Evolutionary conservation across 495 filamentous ascomycete genomes (phyloP).

Genomic region (Aspergillus diversus): DNA sequence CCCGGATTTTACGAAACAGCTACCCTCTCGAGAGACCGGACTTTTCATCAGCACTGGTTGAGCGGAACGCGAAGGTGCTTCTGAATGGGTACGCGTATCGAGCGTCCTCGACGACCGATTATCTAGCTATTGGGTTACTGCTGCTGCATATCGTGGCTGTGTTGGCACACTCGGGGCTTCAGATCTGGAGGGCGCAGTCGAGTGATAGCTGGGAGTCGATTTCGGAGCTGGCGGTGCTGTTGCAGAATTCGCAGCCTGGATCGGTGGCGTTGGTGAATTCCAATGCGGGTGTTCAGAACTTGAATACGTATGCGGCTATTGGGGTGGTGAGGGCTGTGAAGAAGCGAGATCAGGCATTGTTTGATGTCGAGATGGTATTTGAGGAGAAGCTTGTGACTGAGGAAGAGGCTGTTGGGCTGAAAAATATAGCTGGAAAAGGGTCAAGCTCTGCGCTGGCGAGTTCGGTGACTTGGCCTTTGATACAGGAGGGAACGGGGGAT

Average conservation of each 20-base stretch:
- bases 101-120: conserved; percentile 11
- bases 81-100: conserved; percentile 16
- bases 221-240: conserved; percentile 17
- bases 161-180: neutral
- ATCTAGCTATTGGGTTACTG: conserved; percentile 17
- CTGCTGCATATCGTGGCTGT: conserved; percentile 16
- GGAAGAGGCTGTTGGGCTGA: too few relatives aligned
- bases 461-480: too few relatives aligned
- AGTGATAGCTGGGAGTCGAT: conserved; percentile 21
- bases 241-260: conserved; percentile 19
- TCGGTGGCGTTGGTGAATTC: conserved; percentile 11
- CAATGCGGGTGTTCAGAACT: conserved; percentile 8
- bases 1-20: conserved; percentile 10
- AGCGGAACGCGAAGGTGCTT: conserved; percentile 12
- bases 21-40: neutral
- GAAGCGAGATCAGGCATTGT: too few relatives aligned
- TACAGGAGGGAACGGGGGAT: too few relatives aligned
- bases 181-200: conserved; percentile 13
- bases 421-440: too few relatives aligned
- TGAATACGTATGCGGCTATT: conserved; percentile 6
- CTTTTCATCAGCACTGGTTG: conserved; percentile 3
- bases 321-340: too few relatives aligned
- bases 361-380: too few relatives aligned
- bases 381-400: too few relatives aligned
- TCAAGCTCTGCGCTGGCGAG: too few relatives aligned